These are phyloP conservation scores for Cladosporium austrohemisphaericum DNA, from an alignment of 2,329 filamentous ascomycete species.

Conservation along the genomic window DNA sequence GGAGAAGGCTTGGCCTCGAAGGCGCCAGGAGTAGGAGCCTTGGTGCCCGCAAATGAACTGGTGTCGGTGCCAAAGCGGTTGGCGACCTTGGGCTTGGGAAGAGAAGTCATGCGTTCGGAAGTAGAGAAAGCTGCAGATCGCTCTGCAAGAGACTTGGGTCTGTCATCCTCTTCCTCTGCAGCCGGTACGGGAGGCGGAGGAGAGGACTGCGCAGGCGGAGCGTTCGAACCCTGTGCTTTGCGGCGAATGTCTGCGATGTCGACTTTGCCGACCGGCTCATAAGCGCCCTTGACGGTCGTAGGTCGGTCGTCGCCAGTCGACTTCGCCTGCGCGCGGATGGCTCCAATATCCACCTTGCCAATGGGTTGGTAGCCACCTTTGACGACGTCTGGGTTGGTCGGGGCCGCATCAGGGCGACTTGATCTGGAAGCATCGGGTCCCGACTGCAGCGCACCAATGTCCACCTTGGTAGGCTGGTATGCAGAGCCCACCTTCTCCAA, in stretches of 20 bases:
- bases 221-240: constrained; percentile 61
- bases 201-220: constrained; percentile 20
- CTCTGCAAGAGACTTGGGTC: constrained; percentile 66
- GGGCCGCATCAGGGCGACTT: constrained; percentile 46
- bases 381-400: constrained; percentile 62
- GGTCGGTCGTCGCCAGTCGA: constrained; percentile 73
- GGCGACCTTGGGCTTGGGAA: constrained; percentile 92
- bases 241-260: constrained; percentile 93
- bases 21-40: constrained; percentile 73
- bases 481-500: constrained; percentile 89
- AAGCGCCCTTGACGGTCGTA: constrained; percentile 81
- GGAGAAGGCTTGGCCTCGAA: constrained; percentile 61
- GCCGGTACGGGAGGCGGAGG: constrained; percentile 43
- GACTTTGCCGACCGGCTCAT: constrained; percentile 93
- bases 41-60: constrained; percentile 77
- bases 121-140: constrained; percentile 69
- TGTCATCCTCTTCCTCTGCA: constrained; percentile 46
- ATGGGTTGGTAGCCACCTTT: constrained; percentile 87
- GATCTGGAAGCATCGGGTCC: constrained; percentile 66
- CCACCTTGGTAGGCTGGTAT: constrained; percentile 93
- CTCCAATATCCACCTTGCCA: constrained; percentile 95
- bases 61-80: constrained; percentile 76
- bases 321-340: constrained; percentile 72
- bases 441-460: constrained; percentile 78
- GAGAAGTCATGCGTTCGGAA: constrained; percentile 75